A percentile compares a stretch with the other conserved stretches of the same genome.
Evolutionary conservation across 2,329 filamentous ascomycete genomes (phyloP).

Genomic region (Metarhizium humberi): DNA sequence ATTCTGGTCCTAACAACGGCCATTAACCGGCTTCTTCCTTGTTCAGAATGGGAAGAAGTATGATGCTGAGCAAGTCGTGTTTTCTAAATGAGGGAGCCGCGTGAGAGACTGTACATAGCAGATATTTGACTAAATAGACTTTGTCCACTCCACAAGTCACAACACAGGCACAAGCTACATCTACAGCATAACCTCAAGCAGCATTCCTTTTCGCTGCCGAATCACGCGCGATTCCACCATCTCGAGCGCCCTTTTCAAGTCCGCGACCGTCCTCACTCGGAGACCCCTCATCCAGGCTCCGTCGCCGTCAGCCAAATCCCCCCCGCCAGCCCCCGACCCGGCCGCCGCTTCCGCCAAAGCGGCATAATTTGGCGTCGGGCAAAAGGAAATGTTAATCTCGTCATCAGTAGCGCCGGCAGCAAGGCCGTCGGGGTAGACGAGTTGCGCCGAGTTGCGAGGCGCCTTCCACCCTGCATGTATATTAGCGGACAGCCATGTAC

Average conservation of each 20-base stretch:
- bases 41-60: neutral
- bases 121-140: too few relatives aligned
- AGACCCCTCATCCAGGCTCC: slow-evolving; percentile 2
- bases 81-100: neutral
- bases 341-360: slow-evolving; percentile 6
- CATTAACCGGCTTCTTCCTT: neutral
- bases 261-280: neutral
- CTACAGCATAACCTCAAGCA: slow-evolving; percentile 1
- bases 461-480: slow-evolving; percentile 7
- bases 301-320: neutral
- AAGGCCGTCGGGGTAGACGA: slow-evolving; percentile 6
- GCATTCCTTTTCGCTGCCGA: neutral
- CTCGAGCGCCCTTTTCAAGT: neutral
- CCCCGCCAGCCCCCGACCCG: neutral
- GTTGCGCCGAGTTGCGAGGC: slow-evolving; percentile 7
- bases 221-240: neutral
- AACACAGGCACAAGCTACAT: neutral
- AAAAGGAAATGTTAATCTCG: slow-evolving; percentile 8
- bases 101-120: too few relatives aligned
- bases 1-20: too few relatives aligned
- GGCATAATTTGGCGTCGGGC: slow-evolving; percentile 7
- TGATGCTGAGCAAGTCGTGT: neutral
- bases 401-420: slow-evolving; percentile 5
- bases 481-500: neutral
- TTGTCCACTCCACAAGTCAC: too few relatives aligned